phyloP scores from a whole-genome alignment of 2,329 filamentous ascomycete genomes.

The Myriosclerotinia curreyana region DNA sequence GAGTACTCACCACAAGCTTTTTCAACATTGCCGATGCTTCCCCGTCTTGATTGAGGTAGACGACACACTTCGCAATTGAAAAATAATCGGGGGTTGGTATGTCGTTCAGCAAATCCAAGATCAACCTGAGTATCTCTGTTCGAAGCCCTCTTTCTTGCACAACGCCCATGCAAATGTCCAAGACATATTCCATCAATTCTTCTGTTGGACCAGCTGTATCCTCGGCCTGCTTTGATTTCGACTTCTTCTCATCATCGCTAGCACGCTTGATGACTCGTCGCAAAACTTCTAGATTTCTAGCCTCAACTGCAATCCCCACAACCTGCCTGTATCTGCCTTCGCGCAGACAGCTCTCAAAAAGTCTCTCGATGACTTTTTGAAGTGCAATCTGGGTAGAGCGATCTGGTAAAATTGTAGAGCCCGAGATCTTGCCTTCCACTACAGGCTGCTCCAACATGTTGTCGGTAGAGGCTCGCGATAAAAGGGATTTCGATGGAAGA shows the following conservation, averaged over 20 bases:
- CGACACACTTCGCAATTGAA: conserved; percentile 94
- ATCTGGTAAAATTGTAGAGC: conserved; percentile 50
- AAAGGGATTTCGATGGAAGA: conserved; percentile 86
- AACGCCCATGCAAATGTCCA: conserved; percentile 96
- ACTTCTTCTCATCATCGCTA: conserved; percentile 77
- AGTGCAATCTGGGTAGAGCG: conserved; percentile 74
- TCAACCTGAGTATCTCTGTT: conserved; percentile 79
- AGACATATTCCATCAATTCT: conserved; percentile 93
- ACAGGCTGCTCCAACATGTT: conserved; percentile 53
- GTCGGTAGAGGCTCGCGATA: conserved; percentile 75
- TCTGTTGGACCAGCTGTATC: conserved; percentile 64
- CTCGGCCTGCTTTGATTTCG: conserved; percentile 56
- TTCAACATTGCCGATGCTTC: conserved; percentile 85
- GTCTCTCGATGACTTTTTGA: conserved; percentile 77
- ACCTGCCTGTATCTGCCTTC: conserved; percentile 91
- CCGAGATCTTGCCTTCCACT: conserved; percentile 37
- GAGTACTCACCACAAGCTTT: conserved; percentile 59
- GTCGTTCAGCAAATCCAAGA: conserved; percentile 91
- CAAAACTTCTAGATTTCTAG: conserved; percentile 85
- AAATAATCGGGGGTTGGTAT: conserved; percentile 95
- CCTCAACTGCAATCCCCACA: conserved; percentile 93
- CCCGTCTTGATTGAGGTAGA: conserved; percentile 88
- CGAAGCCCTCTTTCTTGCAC: conserved; percentile 90
- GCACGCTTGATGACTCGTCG: conserved; percentile 83
- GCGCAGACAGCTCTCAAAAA: conserved; percentile 86